Base-by-base conservation (phyloP, 192 early-diverging fungal species). In the Phycomyces blakesleeanus region DNA sequence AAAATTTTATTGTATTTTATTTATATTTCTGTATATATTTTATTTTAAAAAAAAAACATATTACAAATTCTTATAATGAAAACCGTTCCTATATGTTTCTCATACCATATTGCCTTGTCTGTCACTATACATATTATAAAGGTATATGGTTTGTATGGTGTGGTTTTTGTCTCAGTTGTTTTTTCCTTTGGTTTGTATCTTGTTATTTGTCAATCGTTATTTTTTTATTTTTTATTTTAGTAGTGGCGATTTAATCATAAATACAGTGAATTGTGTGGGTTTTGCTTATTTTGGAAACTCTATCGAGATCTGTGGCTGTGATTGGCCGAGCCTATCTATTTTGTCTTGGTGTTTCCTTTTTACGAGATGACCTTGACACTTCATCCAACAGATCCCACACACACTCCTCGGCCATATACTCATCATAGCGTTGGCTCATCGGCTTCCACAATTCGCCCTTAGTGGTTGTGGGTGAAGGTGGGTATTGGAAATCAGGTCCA, bases 371-470 rank as follows among this genome's bases (percentile, higher is more conserved):
- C 2, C 60, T 38, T 14, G 60, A 61, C 5, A 86, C 75, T 53
- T 87, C 85, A 63, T 87, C 85, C 18, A 87, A 64, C 26, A 87
- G 22, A 66, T 87, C 85, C 68, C 81, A 81, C 29, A 86, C 38
- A 55, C 79, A 71, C 49, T 84, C 84, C 49, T 87, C 85, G 5
- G 76, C 73, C 61, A 86, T 61, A 20, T 78, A 76, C 27, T 87
- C 85, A 26, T 72, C 72, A 57, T 78, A 81, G 21, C 84, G 58
- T 20, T 80, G 77, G 15, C 79, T 76, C 73, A 86, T 81, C 3
- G 85, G 84, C n/a, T 70, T 61, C 81, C 81, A 87, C 6, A 61
- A 49, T 34, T 69, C n/a, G n/a, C n/a, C 60, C 5, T 54, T 14
- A 20, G 63, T 59, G 14, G 66, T 54, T 2, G n/a, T n/a, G n/a